Conservation (phyloP, 129 eudicot species). For the Pittosporum tobira region DNA sequence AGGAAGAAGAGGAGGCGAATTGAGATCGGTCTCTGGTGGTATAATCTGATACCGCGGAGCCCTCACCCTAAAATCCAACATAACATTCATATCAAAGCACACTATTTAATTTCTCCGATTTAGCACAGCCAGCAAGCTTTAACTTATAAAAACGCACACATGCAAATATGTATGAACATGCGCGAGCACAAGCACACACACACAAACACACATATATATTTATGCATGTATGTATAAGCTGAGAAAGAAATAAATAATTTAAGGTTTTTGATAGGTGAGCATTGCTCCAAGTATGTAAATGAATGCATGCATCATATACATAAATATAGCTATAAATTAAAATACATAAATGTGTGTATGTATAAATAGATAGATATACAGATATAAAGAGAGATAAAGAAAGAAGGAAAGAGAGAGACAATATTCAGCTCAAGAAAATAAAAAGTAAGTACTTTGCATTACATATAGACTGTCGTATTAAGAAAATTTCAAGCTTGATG, state of each 20-base stretch:
- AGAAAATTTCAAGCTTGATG: no score
- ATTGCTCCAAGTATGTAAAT: no score
- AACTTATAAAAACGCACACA: background rate
- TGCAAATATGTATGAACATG: no score
- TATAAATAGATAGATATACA: background rate
- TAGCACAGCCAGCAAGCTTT: no score
- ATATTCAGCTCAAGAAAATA: no score
- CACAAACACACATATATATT: background rate
- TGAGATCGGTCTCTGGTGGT: conserved; percentile 86
- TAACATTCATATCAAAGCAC: background rate
- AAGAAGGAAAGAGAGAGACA: background rate
- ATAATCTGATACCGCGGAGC: conserved; percentile 82
- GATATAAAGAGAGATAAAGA: background rate
- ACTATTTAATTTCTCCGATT: no score
- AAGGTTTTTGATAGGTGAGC: no score
- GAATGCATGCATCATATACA: no score
- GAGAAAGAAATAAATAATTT: no score
- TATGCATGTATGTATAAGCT: no score
- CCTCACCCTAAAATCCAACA: conserved; percentile 36
- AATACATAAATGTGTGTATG: background rate
- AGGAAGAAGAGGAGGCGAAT: conserved; percentile 50
- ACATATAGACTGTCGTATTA: no score
- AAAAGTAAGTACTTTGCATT: no score
- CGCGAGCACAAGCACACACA: background rate
- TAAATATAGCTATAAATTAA: background rate